Evolutionary conservation across 768 basidiomycete genomes (phyloP).

Genomic region (Leccinellum albellum): DNA sequence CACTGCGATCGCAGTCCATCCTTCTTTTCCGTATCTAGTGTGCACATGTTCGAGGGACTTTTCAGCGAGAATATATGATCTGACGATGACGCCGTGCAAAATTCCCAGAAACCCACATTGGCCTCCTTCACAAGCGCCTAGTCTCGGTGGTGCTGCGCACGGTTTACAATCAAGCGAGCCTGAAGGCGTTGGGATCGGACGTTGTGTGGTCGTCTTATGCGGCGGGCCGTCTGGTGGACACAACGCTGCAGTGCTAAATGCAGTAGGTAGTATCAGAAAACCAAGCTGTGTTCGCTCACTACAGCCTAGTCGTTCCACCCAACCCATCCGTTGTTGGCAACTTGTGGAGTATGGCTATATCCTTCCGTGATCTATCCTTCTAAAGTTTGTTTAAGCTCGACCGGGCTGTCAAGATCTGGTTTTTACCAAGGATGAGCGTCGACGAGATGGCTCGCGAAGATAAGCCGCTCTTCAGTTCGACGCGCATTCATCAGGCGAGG

Average conservation of each 20-base stretch:
- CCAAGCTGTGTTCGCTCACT: slow-evolving; percentile 1
- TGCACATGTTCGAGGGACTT: slow-evolving; percentile 74
- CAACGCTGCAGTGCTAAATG: slow-evolving; percentile 60
- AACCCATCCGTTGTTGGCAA: slow-evolving; percentile 61
- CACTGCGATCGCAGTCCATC: slow-evolving; percentile 66
- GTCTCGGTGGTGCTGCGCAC: slow-evolving; percentile 64
- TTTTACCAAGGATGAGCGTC: slow-evolving; percentile 38
- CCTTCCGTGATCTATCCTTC: background rate
- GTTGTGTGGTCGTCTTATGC: slow-evolving; percentile 61
- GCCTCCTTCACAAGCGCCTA: slow-evolving; percentile 47
- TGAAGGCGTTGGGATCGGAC: slow-evolving; percentile 56
- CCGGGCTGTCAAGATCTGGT: slow-evolving; percentile 74
- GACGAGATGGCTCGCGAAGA: slow-evolving; percentile 57
- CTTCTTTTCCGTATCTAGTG: slow-evolving; percentile 51
- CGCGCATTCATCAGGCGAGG: slow-evolving; percentile 60
- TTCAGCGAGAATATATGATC: slow-evolving; percentile 66
- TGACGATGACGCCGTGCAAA: slow-evolving; percentile 36
- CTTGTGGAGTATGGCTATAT: slow-evolving; percentile 59
- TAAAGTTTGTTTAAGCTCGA: slow-evolving; percentile 49
- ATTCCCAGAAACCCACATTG: slow-evolving; percentile 53
- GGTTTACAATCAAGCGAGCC: slow-evolving; percentile 57
- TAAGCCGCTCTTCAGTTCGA: slow-evolving; percentile 72
- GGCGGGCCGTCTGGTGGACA: slow-evolving; percentile 76
- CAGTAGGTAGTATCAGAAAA: slow-evolving; percentile 38
- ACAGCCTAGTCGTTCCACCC: slow-evolving; percentile 62